Conservation (phyloP, 371 early-diverging fungal species). For the Vairimorpha ceranae region DNA sequence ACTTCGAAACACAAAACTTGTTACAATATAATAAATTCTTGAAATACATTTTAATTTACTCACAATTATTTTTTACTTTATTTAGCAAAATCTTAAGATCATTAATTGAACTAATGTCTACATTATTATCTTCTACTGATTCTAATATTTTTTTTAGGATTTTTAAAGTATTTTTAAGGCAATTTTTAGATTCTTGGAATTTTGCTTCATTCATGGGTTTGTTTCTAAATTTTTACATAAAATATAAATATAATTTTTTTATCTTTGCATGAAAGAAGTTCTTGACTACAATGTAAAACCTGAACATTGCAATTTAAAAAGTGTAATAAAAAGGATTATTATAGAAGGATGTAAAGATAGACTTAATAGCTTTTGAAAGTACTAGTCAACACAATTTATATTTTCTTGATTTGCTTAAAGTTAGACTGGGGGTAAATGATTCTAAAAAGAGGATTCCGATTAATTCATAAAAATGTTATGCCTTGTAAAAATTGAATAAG, state of each 20-base stretch:
- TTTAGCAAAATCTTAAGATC: too few relatives aligned
- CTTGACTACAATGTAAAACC: slow-evolving; percentile 18
- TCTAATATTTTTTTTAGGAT: not conserved
- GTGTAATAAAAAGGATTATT: slow-evolving; percentile 5
- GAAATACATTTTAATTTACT: too few relatives aligned
- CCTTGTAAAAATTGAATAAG: not conserved
- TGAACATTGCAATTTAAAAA: slow-evolving; percentile 13
- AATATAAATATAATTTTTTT: not conserved
- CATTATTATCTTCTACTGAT: not conserved
- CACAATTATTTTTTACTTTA: too few relatives aligned
- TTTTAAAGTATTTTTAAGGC: not conserved
- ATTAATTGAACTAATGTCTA: not conserved
- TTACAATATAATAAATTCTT: too few relatives aligned
- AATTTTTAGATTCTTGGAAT: not conserved
- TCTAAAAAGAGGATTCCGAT: too few relatives aligned
- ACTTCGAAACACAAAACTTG: too few relatives aligned
- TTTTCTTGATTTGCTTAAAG: not conserved
- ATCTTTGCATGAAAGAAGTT: slow-evolving; percentile 9
- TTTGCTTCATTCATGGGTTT: not conserved
- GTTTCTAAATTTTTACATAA: not conserved
- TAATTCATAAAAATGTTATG: too few relatives aligned
- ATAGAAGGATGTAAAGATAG: slow-evolving; percentile 5
- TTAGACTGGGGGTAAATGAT: not conserved
- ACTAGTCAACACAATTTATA: slow-evolving; percentile 1
- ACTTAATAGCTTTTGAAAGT: not conserved